Evolutionary conservation across 345 rosid species (phyloP).

Genomic region (Syzygium oleosum): DNA sequence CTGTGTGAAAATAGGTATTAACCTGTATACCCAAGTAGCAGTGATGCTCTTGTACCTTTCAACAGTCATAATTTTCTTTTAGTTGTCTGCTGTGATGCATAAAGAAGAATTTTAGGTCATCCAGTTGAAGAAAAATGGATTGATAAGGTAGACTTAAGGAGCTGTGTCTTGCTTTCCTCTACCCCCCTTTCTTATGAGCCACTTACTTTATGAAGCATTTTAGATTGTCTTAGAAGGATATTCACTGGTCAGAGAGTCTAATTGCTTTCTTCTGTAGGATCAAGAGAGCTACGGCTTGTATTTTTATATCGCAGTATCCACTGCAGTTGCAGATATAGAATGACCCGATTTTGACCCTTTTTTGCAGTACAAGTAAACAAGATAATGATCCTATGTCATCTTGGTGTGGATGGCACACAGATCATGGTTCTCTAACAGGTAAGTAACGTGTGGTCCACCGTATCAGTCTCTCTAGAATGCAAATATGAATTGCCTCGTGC

Average conservation of each 20-base stretch:
- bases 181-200: not conserved
- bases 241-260: not conserved
- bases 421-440: conserved; percentile 89
- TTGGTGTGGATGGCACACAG: conserved; percentile 99
- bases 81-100: not conserved
- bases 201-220: not conserved
- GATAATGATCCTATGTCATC: conserved; percentile 54
- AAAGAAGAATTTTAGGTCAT: not conserved
- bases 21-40: not conserved
- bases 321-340: not conserved
- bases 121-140: no score
- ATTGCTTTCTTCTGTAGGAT: not conserved
- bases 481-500: not conserved
- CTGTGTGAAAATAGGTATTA: not conserved
- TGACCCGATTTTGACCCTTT: not conserved
- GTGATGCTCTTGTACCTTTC: not conserved
- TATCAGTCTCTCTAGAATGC: not conserved
- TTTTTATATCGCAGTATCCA: not conserved
- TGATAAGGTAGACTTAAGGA: not conserved
- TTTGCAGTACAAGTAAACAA: conserved; percentile 35
- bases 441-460: not conserved
- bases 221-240: no score
- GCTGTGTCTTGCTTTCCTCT: not conserved
- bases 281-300: not conserved
- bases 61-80: not conserved